phyloP scores from a whole-genome alignment of 768 basidiomycete species.

The Leccinum broughii region DNA sequence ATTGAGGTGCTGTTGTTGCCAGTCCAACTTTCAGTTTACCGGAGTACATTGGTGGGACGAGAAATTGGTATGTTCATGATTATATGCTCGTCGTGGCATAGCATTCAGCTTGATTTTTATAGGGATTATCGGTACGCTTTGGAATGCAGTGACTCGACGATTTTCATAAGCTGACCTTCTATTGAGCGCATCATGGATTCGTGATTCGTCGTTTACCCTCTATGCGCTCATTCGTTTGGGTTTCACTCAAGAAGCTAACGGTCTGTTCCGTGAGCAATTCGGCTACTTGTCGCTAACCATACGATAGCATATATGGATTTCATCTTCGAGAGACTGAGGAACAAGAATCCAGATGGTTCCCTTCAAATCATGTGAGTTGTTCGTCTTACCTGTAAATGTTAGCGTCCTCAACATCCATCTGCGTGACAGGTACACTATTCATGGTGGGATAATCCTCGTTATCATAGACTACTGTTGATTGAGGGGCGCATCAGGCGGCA shows the following conservation, averaged over 20 bases:
- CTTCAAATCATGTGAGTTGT: constrained; percentile 81
- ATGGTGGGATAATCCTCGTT: constrained; percentile 47
- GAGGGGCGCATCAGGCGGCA: constrained; percentile 45
- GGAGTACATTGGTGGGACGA: constrained; percentile 84
- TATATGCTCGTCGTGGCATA: neutral
- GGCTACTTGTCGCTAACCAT: neutral
- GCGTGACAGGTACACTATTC: constrained; percentile 72
- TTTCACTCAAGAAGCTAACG: constrained; percentile 89
- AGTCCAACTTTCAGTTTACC: constrained; percentile 95
- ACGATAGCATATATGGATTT: constrained; percentile 82
- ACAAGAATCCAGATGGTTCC: constrained; percentile 88
- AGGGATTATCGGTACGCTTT: constrained; percentile 64
- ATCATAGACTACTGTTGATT: neutral
- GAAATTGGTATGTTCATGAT: constrained; percentile 70
- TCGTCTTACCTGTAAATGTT: neutral
- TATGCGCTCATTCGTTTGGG: constrained; percentile 94
- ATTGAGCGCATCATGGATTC: constrained; percentile 79
- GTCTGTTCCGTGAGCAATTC: constrained; percentile 39
- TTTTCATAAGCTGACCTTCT: neutral
- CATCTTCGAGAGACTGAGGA: constrained; percentile 77
- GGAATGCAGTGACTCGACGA: neutral
- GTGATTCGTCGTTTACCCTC: constrained; percentile 95
- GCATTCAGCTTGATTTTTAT: constrained; percentile 2
- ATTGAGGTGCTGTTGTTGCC: constrained; percentile 82
- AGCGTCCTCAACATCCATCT: neutral